A percentile compares a stretch with the other conserved stretches of the same genome.
These are phyloP conservation scores for Yarrowia alimentaria DNA, from an alignment of 805 yeast genomes.

Conservation along the genomic window DNA sequence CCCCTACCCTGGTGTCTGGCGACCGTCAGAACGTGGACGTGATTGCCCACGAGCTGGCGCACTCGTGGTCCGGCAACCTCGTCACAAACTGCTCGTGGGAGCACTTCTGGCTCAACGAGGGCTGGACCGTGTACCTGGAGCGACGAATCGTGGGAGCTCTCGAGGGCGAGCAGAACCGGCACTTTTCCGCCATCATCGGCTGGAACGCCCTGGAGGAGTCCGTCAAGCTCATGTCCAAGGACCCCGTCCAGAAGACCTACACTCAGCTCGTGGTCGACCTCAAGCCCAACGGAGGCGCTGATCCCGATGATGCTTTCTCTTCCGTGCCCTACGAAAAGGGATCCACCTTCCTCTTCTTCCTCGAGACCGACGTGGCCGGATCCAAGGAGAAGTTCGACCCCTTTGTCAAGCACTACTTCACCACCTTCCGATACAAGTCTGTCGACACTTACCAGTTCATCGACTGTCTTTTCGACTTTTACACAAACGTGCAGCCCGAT, in stretches of 20 bases:
- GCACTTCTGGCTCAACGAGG: slow-evolving; percentile 93
- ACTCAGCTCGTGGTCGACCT: slow-evolving; percentile 69
- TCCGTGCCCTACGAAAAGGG: slow-evolving; percentile 92
- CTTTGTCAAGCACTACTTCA: slow-evolving; percentile 75
- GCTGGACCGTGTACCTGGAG: slow-evolving; percentile 93
- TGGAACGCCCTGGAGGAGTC: slow-evolving; percentile 78
- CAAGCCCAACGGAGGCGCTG: slow-evolving; percentile 52
- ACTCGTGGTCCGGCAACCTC: slow-evolving; percentile 88
- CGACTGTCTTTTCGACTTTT: slow-evolving; percentile 70
- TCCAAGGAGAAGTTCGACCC: slow-evolving; percentile 63
- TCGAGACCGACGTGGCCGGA: slow-evolving; percentile 65
- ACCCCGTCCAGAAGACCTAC: slow-evolving; percentile 41
- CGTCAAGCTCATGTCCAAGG: slow-evolving; percentile 39
- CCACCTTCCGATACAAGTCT: slow-evolving; percentile 63
- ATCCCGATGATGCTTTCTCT: slow-evolving; percentile 88
- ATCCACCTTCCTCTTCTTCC: slow-evolving; percentile 67
- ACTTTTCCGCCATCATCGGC: slow-evolving; percentile 80
- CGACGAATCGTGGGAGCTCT: slow-evolving; percentile 73
- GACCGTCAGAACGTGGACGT: slow-evolving; percentile 86
- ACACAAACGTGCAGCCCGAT: slow-evolving; percentile 35
- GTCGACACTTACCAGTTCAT: slow-evolving; percentile 79
- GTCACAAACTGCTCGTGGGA: slow-evolving; percentile 92
- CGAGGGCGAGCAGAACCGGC: slow-evolving; percentile 77
- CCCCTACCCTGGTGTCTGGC: slow-evolving; percentile 82
- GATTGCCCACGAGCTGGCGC: slow-evolving; percentile 89